Conservation (phyloP, 495 filamentous ascomycete species). For the Penicillium soppii region DNA sequence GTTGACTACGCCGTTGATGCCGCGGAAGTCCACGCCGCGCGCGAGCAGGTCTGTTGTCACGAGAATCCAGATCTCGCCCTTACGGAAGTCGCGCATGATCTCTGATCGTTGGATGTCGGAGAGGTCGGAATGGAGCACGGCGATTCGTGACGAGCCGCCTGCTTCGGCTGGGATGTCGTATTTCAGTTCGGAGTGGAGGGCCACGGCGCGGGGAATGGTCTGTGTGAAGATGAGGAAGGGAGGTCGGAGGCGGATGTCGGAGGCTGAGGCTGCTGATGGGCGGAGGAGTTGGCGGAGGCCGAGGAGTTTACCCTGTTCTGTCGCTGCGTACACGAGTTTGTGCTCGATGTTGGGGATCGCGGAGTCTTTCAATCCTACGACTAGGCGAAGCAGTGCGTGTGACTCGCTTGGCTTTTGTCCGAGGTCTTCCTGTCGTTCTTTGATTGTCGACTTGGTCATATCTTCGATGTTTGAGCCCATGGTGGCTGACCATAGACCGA, state of each 20-base stretch:
- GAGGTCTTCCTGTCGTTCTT: conserved; percentile 41
- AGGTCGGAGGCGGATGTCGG: conserved; percentile 66
- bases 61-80: conserved; percentile 92
- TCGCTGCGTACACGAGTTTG: conserved; percentile 85
- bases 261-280: conserved; percentile 59
- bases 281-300: conserved; percentile 90
- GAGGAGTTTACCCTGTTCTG: conserved; percentile 89
- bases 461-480: conserved; percentile 92
- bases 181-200: conserved; percentile 83
- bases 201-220: conserved; percentile 84
- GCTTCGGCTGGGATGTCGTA: conserved; percentile 92
- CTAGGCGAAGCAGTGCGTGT: conserved; percentile 69
- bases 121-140: conserved; percentile 85
- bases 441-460: conserved; percentile 62
- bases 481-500: conserved; percentile 91
- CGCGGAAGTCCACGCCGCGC: conserved; percentile 85
- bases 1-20: conserved; percentile 92
- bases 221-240: conserved; percentile 95
- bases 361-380: conserved; percentile 93
- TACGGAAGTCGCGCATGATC: conserved; percentile 86
- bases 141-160: conserved; percentile 81
- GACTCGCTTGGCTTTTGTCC: conserved; percentile 20
- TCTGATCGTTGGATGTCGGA: conserved; percentile 69
- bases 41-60: conserved; percentile 92
- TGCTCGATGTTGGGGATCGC: conserved; percentile 90